These are phyloP conservation scores for Nidula microcarpa DNA, from an alignment of 768 basidiomycete species.

Conservation along the genomic window DNA sequence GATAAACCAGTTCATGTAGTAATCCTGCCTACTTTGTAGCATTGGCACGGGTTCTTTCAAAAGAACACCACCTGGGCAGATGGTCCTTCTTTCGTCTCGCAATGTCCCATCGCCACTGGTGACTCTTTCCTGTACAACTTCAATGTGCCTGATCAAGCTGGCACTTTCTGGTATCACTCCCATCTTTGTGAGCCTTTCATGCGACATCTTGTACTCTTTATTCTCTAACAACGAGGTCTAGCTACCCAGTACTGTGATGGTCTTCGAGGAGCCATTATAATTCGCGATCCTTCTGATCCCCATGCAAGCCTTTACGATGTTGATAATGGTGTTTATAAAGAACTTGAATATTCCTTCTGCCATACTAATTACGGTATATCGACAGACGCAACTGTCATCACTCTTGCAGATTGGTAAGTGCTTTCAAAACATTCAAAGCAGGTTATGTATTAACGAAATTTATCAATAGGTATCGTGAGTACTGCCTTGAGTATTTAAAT, in stretches of 20 bases:
- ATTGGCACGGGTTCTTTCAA: slow-evolving; percentile 41
- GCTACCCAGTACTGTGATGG: slow-evolving; percentile 50
- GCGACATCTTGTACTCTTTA: slow-evolving; percentile 19
- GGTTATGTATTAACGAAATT: not conserved
- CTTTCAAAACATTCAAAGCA: not conserved
- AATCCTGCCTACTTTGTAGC: slow-evolving; percentile 21
- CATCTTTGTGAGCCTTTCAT: slow-evolving; percentile 16
- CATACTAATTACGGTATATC: too few relatives aligned
- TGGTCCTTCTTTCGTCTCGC: slow-evolving; percentile 32
- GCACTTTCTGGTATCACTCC: slow-evolving; percentile 41
- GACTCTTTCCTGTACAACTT: slow-evolving; percentile 38
- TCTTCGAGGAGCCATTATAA: slow-evolving; percentile 36
- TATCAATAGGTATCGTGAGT: not conserved
- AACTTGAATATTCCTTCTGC: too few relatives aligned
- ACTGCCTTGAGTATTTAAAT: slow-evolving; percentile 16
- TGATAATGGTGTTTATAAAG: slow-evolving; percentile 34
- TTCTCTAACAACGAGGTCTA: slow-evolving; percentile 11
- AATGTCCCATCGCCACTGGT: slow-evolving; percentile 36
- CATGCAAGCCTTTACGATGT: slow-evolving; percentile 35
- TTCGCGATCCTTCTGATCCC: slow-evolving; percentile 43
- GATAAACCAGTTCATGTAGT: not conserved
- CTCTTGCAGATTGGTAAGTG: slow-evolving; percentile 37
- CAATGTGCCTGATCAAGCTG: slow-evolving; percentile 28
- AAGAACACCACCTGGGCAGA: slow-evolving; percentile 32
- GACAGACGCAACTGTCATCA: slow-evolving; percentile 32